Conservation (phyloP, 164 flowering plant genomes). For the Liriodendron chinense region DNA sequence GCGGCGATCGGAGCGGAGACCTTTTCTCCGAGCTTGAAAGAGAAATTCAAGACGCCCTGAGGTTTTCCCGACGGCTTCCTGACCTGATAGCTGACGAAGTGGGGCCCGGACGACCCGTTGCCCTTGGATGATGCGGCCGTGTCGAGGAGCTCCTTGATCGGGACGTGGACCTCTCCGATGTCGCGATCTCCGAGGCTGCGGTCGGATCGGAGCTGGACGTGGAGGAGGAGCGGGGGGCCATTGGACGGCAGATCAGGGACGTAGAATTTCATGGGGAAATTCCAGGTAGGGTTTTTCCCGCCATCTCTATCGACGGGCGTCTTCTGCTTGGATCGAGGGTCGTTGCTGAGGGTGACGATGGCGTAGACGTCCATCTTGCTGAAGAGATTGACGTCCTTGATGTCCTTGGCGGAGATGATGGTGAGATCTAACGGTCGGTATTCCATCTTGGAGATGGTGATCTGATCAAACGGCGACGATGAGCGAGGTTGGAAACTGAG, state of each 20-base stretch:
- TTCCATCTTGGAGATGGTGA: slow-evolving; percentile 22
- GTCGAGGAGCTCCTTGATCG: slow-evolving; percentile 56
- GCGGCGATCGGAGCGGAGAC: slow-evolving; percentile 2
- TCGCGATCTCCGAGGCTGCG: slow-evolving; percentile 49
- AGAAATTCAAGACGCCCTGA: slow-evolving; percentile 52
- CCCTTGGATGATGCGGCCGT: slow-evolving; percentile 2
- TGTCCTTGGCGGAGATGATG: slow-evolving; percentile 32
- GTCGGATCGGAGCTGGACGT: slow-evolving; percentile 31
- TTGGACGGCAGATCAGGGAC: slow-evolving; percentile 26
- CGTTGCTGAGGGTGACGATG: slow-evolving; percentile 21
- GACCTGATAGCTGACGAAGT: slow-evolving; percentile 50
- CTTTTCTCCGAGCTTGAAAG: slow-evolving; percentile 51
- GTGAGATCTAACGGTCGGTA: slow-evolving; percentile 32
- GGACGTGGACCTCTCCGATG: slow-evolving; percentile 58
- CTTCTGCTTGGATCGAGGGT: slow-evolving; percentile 22
- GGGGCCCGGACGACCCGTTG: slow-evolving; percentile 10
- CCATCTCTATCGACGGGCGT: slow-evolving; percentile 36
- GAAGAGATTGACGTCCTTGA: slow-evolving; percentile 34
- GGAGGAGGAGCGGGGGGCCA: slow-evolving; percentile 35
- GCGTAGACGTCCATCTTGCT: slow-evolving; percentile 40
- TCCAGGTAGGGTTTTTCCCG: slow-evolving; percentile 56
- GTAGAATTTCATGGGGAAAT: slow-evolving; percentile 40
- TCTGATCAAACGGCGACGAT: neutral
- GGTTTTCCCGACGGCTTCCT: slow-evolving; percentile 50
- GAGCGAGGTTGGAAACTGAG: neutral